Evolutionary conservation across 352 stramenopile genomes (phyloP), one percentile per base, ranked within the genome.

Genomic region (Pythium utonaiense): DNA sequence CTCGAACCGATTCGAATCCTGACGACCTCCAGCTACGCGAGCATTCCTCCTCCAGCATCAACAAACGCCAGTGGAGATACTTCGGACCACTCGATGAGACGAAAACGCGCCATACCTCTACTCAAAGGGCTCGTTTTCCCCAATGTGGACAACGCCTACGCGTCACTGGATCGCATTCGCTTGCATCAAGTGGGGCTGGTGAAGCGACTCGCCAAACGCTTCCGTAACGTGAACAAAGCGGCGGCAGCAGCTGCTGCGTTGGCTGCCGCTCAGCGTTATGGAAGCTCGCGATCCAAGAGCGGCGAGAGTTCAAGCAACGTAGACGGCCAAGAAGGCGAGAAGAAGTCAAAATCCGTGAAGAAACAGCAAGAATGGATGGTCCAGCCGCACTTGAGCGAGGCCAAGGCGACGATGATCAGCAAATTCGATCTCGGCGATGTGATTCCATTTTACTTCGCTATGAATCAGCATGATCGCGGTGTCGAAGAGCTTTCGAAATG

Each of bases 121-220:
- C 5, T 69, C 12, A 52, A 24, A 33, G 36, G 41, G 2, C 52
- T 60, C 13, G 50, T 55, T 19, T 38, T 59, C 22, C 31, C 44
- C 24, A 27, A 36, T 33, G 24, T 41, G 1, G 45, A 64, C 2
- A 65, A 57, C 30, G 45, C 47, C 7, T 68, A 60, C 12, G 62
- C 70, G 0, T 67, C 71, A 7, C 34, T 70, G 8, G 62, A 70
- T 36, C 52, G 66, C 13, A 70, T 74, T 45, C 66, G 66, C 24
- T 19, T 74, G 41, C 66, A 74, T 41, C 66, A 74, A 50, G 57
- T 74, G 17, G 61, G 51, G 6, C 53, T 74, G 16, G 66, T 70
- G 3, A 52, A 48, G 14, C 27, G 54, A 30, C 33, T 74, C 14
- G 66, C 62, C 1, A 70, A 70, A 22, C 44, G 50, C 6, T 67